These are phyloP conservation scores for Sonneratia alba DNA, from an alignment of 345 rosid species.

Conservation along the genomic window DNA sequence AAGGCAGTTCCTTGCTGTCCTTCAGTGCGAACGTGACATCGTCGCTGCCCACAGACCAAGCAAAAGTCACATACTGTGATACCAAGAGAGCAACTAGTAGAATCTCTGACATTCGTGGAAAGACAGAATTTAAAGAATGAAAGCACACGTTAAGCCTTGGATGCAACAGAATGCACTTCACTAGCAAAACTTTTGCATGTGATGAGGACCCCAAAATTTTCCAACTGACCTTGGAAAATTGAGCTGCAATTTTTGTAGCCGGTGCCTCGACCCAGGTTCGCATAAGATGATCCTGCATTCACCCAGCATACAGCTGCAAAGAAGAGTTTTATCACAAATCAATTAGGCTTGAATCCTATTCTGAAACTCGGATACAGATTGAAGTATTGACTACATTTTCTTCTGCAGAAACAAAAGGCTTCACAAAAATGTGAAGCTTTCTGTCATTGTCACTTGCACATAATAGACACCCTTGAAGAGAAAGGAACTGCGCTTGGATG, in stretches of 20 bases:
- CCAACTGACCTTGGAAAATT: slow-evolving; percentile 72
- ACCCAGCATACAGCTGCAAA: slow-evolving; percentile 74
- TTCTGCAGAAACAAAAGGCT: slow-evolving; percentile 3
- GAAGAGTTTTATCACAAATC: neutral
- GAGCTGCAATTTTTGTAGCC: slow-evolving; percentile 86
- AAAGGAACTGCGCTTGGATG: neutral
- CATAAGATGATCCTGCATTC: slow-evolving; percentile 81
- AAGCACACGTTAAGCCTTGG: neutral
- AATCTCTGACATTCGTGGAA: too few species aligned
- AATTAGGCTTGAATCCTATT: neutral
- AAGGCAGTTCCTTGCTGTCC: slow-evolving; percentile 65
- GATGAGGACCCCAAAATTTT: neutral
- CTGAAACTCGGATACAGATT: neutral
- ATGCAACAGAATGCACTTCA: neutral
- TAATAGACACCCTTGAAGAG: neutral
- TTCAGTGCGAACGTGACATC: slow-evolving; percentile 81
- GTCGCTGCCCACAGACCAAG: too few species aligned
- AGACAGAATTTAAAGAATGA: neutral
- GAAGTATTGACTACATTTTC: neutral
- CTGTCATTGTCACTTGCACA: neutral
- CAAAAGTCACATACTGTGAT: too few species aligned
- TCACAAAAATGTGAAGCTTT: neutral
- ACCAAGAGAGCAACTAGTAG: too few species aligned
- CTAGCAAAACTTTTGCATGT: too few species aligned
- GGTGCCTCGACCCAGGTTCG: slow-evolving; percentile 75